phyloP scores from a whole-genome alignment of 495 filamentous ascomycete species.

The Cenococcum geophilum region DNA sequence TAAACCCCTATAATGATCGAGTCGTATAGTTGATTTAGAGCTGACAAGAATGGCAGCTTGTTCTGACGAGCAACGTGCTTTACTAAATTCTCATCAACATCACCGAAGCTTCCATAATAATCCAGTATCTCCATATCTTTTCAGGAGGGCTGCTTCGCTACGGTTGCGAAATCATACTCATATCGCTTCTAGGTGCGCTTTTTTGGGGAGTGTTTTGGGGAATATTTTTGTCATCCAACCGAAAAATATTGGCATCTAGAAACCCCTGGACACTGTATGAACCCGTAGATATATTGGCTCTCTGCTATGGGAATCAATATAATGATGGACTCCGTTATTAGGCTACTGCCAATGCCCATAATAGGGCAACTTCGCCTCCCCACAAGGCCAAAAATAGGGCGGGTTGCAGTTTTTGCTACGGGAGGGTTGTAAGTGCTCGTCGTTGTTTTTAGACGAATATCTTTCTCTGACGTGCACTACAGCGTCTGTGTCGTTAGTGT shows the following conservation, averaged over 20 bases:
- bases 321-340: conserved; percentile 29
- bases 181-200: conserved; percentile 19
- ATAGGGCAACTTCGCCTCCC: conserved; percentile 29
- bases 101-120: conserved; percentile 36
- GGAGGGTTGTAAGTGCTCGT: conserved; percentile 42
- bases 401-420: conserved; percentile 51
- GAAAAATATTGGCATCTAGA: conserved; percentile 32
- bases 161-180: conserved; percentile 26
- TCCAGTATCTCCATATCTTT: conserved; percentile 36
- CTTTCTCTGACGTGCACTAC: conserved; percentile 7
- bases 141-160: conserved; percentile 2
- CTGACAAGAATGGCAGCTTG: conserved; percentile 19
- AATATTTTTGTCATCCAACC: conserved; percentile 30
- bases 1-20: neutral
- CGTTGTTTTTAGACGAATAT: neutral
- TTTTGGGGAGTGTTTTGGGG: conserved; percentile 33
- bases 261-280: conserved; percentile 28
- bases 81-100: conserved; percentile 32
- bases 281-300: conserved; percentile 28
- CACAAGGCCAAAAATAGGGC: conserved; percentile 43
- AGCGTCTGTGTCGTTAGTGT: conserved; percentile 34
- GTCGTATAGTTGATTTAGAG: neutral
- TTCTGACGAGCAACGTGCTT: conserved; percentile 31
- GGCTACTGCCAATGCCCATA: conserved; percentile 34
- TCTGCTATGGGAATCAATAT: conserved; percentile 30